These are phyloP conservation scores for Aspergillus coremiiformis DNA, from an alignment of 495 filamentous ascomycete genomes.

Conservation along the genomic window DNA sequence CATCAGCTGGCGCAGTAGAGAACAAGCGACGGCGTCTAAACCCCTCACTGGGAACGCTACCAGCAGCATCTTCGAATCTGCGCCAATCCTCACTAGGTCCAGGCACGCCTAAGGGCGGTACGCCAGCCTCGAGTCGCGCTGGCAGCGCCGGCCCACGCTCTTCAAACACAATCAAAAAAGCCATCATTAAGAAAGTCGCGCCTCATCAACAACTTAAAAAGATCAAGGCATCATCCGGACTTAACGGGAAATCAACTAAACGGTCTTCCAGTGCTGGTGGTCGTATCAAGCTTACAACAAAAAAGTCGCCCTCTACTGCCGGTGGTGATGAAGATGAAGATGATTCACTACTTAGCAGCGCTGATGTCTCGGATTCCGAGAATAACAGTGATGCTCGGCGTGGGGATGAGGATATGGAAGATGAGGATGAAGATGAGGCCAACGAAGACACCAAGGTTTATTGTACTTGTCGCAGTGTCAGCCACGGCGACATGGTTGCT, in stretches of 20 bases:
- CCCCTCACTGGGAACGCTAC: slow-evolving; percentile 54
- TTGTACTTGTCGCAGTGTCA: slow-evolving; percentile 86
- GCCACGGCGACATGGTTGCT: slow-evolving; percentile 95
- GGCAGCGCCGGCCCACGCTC: slow-evolving; percentile 64
- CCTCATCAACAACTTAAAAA: slow-evolving; percentile 57
- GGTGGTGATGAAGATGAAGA: slow-evolving; percentile 63
- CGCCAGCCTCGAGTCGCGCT: slow-evolving; percentile 54
- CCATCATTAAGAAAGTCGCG: slow-evolving; percentile 55
- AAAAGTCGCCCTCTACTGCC: slow-evolving; percentile 51
- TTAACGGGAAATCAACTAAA: slow-evolving; percentile 48
- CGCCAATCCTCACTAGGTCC: slow-evolving; percentile 79
- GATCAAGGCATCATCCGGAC: slow-evolving; percentile 32
- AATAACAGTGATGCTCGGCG: slow-evolving; percentile 32
- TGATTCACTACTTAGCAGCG: slow-evolving; percentile 48
- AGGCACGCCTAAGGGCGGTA: slow-evolving; percentile 74
- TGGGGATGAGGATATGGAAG: slow-evolving; percentile 52
- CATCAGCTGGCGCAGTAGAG: slow-evolving; percentile 63
- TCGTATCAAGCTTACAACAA: slow-evolving; percentile 36
- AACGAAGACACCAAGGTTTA: slow-evolving; percentile 85
- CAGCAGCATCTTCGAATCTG: slow-evolving; percentile 62
- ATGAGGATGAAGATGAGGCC: slow-evolving; percentile 74
- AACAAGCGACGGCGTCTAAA: slow-evolving; percentile 70
- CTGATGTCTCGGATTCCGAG: slow-evolving; percentile 44
- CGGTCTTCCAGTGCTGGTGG: slow-evolving; percentile 40
- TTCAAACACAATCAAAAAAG: slow-evolving; percentile 50